Evolutionary conservation across 2,329 filamentous ascomycete species (phyloP), one percentile per base, ranked within the genome.

Genomic region (Daldinia sp.): DNA sequence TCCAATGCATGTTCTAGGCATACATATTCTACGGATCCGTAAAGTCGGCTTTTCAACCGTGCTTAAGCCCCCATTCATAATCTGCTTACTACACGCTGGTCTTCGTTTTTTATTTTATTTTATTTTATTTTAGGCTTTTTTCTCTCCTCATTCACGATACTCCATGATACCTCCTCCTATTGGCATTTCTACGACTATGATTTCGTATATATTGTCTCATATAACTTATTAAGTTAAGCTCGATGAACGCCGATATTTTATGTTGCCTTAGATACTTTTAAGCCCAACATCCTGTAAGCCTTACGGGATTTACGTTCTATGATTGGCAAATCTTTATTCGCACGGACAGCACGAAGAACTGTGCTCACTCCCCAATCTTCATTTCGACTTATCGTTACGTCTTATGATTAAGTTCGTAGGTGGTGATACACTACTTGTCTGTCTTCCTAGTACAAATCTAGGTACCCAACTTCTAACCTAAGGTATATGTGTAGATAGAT

Each of bases 41-140:
- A 7, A 43, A 25, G 21, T 13, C n/a, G 17, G 34, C 35, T 43
- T 10, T 37, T 21, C 5, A 21, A 49, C 61, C 41, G 57, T 17
- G 57, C 58, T 63, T 67, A 63, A 61, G 59, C 65, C 65, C 56
- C 56, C 27, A 58, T 52, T 50, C n/a, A 45, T 8, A 43, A 13
- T 34, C 58, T 54, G 65, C 65, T 68, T 68, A 68, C 65, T 68
- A 68, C 63, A 54, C 57, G 58, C 58, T 35, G 49, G 19, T 39
- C 58, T 56, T n/a, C n/a, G n/a, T n/a, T n/a, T n/a, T n/a, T n/a
- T n/a, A n/a, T n/a, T n/a, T n/a, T n/a, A n/a, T n/a, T n/a, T n/a
- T n/a, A n/a, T n/a, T n/a, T n/a, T n/a, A n/a, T n/a, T n/a, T n/a
- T n/a, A n/a, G n/a, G n/a, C n/a, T n/a, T n/a, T n/a, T n/a, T n/a